Percentiles rank a stretch among this genome's conserved stretches.
Conservation (phyloP, 2,329 filamentous ascomycete genomes). For the Dissoconium aciculare region DNA sequence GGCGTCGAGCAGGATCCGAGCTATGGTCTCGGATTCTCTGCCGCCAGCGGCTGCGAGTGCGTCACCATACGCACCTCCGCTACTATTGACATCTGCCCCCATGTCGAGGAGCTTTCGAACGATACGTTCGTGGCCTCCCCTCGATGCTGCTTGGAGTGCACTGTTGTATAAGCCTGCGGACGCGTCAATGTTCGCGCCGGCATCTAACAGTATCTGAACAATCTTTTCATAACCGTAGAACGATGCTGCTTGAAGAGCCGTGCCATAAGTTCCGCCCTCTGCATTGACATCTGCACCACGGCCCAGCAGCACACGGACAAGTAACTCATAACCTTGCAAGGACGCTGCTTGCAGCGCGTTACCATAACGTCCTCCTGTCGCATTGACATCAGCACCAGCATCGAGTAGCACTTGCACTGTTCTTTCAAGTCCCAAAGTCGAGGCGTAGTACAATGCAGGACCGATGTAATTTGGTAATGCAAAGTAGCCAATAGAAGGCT, state of each 20-base stretch:
- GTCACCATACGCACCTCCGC: not conserved
- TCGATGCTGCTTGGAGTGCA: slow-evolving; percentile 8
- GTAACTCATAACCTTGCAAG: too few species aligned
- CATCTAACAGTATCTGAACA: slow-evolving; percentile 3
- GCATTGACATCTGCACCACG: slow-evolving; percentile 2
- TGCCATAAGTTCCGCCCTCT: slow-evolving; percentile 7
- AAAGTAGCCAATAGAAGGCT: not conserved
- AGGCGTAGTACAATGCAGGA: not conserved
- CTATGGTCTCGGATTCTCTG: slow-evolving; percentile 1
- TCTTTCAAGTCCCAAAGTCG: not conserved
- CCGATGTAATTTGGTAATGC: not conserved
- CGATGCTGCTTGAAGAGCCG: slow-evolving; percentile 6
- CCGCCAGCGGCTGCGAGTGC: slow-evolving; percentile 2
- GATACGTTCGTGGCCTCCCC: too few species aligned
- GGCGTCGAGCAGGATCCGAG: slow-evolving; percentile 5
- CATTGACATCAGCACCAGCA: slow-evolving; percentile 3
- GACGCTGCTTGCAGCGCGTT: slow-evolving; percentile 1
- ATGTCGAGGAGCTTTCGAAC: slow-evolving; percentile 1
- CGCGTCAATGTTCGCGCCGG: slow-evolving; percentile 8
- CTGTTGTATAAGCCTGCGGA: slow-evolving; percentile 6
- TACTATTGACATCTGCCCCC: slow-evolving; percentile 4
- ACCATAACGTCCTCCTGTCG: slow-evolving; percentile 2
- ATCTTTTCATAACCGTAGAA: slow-evolving; percentile 1
- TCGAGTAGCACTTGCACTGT: not conserved
- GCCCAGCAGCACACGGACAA: not conserved